phyloP scores from a whole-genome alignment of 2,329 filamentous ascomycete genomes.

The Thelonectria discophora region DNA sequence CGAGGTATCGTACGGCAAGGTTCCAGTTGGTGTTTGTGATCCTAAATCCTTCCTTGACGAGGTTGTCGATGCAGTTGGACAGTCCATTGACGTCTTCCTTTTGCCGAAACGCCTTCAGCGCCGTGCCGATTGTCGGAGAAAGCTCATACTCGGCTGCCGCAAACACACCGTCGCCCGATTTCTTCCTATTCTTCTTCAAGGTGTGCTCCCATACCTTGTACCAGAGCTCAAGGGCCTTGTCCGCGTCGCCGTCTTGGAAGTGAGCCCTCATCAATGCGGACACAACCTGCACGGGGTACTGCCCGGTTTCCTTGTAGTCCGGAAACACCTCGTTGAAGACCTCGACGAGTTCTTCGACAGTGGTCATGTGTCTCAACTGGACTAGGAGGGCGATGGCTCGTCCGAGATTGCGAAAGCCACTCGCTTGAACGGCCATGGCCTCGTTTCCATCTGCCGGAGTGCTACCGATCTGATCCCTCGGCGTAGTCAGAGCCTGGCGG shows the following conservation, averaged over 20 bases:
- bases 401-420: slow-evolving; percentile 43
- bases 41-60: slow-evolving; percentile 73
- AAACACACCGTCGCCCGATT: slow-evolving; percentile 47
- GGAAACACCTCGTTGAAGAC: slow-evolving; percentile 58
- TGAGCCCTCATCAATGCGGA: slow-evolving; percentile 74
- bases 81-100: slow-evolving; percentile 57
- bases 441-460: slow-evolving; percentile 16
- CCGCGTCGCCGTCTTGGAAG: slow-evolving; percentile 63
- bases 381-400: slow-evolving; percentile 48
- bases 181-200: slow-evolving; percentile 46
- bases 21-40: slow-evolving; percentile 86
- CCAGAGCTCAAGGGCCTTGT: slow-evolving; percentile 74
- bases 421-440: slow-evolving; percentile 37
- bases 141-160: slow-evolving; percentile 63
- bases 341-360: slow-evolving; percentile 65
- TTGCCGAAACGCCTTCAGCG: slow-evolving; percentile 56
- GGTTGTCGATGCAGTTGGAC: slow-evolving; percentile 59
- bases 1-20: slow-evolving; percentile 74
- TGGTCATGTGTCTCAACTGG: slow-evolving; percentile 56
- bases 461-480: slow-evolving; percentile 8
- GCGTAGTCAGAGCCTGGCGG: slow-evolving; percentile 31
- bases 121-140: slow-evolving; percentile 57
- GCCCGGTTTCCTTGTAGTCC: slow-evolving; percentile 42
- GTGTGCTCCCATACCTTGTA: slow-evolving; percentile 64
- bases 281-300: slow-evolving; percentile 64